Percentiles rank a stretch among this genome's conserved stretches.
Conservation (phyloP, 805 yeast genomes). For the Cyberlindnera subsufficiens region DNA sequence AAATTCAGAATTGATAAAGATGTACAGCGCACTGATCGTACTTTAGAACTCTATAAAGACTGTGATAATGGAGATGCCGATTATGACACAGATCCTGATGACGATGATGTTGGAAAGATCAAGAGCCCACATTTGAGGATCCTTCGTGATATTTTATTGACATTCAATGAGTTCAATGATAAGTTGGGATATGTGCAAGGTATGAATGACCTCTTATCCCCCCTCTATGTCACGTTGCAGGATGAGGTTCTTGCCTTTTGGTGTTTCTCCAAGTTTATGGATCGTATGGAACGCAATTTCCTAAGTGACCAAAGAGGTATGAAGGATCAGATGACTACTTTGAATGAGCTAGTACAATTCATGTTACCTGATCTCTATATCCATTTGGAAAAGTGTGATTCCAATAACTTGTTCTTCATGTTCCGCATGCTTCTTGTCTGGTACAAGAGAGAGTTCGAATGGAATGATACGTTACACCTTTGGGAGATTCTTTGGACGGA, state of each 20-base stretch:
- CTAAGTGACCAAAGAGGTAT: conserved; percentile 90
- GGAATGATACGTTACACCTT: conserved; percentile 68
- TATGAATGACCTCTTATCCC: conserved; percentile 90
- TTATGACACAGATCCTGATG: conserved; percentile 21
- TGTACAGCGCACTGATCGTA: conserved; percentile 85
- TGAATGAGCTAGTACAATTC: conserved; percentile 82
- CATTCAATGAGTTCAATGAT: conserved; percentile 78
- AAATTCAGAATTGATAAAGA: conserved; percentile 88
- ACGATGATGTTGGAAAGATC: conserved; percentile 54
- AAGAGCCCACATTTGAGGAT: conserved; percentile 68
- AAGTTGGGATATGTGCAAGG: conserved; percentile 97
- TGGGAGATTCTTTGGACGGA: conserved; percentile 96
- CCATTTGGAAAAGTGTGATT: conserved; percentile 83
- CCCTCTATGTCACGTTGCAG: conserved; percentile 57
- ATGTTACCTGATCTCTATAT: conserved; percentile 81
- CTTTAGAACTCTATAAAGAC: conserved; percentile 53
- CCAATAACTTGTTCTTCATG: conserved; percentile 86
- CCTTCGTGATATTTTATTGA: conserved; percentile 72
- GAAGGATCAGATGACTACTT: conserved; percentile 77
- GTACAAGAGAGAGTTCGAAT: conserved; percentile 87
- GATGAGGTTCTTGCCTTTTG: conserved; percentile 84
- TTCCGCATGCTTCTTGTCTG: conserved; percentile 93
- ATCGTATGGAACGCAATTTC: conserved; percentile 91
- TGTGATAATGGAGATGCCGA: conserved; percentile 28
- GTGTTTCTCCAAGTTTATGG: conserved; percentile 86